Conservation (phyloP, 768 basidiomycete species). For the Tubosaeta sp. region DNA sequence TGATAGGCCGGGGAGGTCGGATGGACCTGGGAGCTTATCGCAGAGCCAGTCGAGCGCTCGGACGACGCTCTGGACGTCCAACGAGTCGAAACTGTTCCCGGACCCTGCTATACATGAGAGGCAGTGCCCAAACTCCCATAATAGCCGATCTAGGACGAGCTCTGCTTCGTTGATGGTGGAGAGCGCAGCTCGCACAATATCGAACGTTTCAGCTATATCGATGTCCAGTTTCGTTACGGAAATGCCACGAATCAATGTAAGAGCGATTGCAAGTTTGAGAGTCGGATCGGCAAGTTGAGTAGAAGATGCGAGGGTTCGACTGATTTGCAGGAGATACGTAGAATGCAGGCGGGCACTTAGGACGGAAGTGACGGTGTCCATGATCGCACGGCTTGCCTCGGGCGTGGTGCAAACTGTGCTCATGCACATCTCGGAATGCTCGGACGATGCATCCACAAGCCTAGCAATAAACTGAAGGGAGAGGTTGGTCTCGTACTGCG, state of each 20-base stretch:
- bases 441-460: conserved; percentile 38
- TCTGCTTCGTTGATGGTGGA: conserved; percentile 24
- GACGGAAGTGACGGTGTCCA: conserved; percentile 41
- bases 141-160: conserved; percentile 20
- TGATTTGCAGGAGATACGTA: conserved; percentile 40
- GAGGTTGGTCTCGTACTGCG: conserved; percentile 47
- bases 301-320: conserved; percentile 27
- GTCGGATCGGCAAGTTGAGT: conserved; percentile 22
- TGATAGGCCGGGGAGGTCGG: conserved; percentile 48
- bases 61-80: conserved; percentile 39
- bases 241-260: conserved; percentile 30
- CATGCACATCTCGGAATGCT: conserved; percentile 41
- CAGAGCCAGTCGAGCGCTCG: conserved; percentile 56
- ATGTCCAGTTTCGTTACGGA: conserved; percentile 20
- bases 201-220: conserved; percentile 23
- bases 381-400: conserved; percentile 42
- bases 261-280: conserved; percentile 33
- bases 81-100: conserved; percentile 18
- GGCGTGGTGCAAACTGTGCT: conserved; percentile 37
- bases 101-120: conserved; percentile 29
- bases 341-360: conserved; percentile 48
- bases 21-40: conserved; percentile 39
- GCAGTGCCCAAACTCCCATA: conserved; percentile 37
- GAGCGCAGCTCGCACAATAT: conserved; percentile 22
- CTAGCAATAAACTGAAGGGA: conserved; percentile 48